Conservation (phyloP, 73 alveolate species). For the Paramecium sexaurelia region DNA sequence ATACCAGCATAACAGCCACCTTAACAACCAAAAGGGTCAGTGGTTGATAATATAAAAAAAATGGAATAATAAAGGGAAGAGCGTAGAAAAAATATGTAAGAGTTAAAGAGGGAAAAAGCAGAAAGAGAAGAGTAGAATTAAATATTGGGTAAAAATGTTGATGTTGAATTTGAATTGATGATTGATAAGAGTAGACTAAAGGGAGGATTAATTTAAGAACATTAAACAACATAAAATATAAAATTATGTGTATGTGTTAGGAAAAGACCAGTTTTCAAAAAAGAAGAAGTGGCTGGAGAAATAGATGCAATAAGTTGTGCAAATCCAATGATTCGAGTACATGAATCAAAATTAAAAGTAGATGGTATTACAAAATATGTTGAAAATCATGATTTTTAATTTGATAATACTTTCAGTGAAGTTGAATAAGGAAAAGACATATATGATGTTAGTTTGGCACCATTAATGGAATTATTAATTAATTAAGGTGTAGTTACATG, state of each 20-base stretch:
- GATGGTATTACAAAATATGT: constrained; percentile 99
- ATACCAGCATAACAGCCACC: neutral
- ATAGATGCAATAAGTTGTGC: constrained; percentile 94
- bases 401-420: constrained; percentile 90
- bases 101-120: constrained; percentile 73
- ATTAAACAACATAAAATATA: constrained; percentile 74
- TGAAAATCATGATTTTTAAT: constrained; percentile 92
- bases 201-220: constrained; percentile 67
- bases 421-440: constrained; percentile 84
- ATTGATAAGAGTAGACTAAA: constrained; percentile 75
- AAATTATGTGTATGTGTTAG: constrained; percentile 96
- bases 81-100: constrained; percentile 87
- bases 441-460: constrained; percentile 82
- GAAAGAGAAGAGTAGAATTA: constrained; percentile 81
- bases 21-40: constrained; percentile 71
- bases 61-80: constrained; percentile 85
- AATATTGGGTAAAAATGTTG: constrained; percentile 81
- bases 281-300: constrained; percentile 92
- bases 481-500: constrained; percentile 94
- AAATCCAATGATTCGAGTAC: constrained; percentile 94
- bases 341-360: constrained; percentile 92
- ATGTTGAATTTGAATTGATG: constrained; percentile 86
- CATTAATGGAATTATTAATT: constrained; percentile 80
- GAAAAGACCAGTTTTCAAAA: constrained; percentile 94
- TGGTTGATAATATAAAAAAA: constrained; percentile 82